Evolutionary conservation across 345 rosid species (phyloP), one percentile per base, ranked within the genome.

Genomic region (Acer saccharum): DNA sequence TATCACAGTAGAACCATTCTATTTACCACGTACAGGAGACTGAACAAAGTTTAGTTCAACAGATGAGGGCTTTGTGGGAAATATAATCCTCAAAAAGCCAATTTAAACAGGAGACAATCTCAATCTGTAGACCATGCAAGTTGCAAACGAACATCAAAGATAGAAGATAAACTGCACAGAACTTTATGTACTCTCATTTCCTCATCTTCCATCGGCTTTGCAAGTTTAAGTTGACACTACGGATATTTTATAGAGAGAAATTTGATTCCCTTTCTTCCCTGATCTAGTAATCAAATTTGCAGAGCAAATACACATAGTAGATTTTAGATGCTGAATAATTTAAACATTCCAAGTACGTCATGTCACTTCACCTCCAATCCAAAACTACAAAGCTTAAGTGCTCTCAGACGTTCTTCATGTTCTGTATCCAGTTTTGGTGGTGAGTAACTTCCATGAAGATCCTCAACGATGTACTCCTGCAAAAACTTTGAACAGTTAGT

Each of bases 401-500:
- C 84, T 80, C 88, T 91, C 78, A 94, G 76, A 60, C 91, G 88
- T 73, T 76, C 93, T 88, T 92, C 93, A 1, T 94, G 97, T 75
- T 88, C 95, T 18, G 93, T 64, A 83, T 92, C 97, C 79, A 96
- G 83, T 82, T 94, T 96, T 13, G 95, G 92, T 29, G 95, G 97
- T 41, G 83, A 71, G 74, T 96, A 96, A 78, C 86, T 88, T 69
- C 98, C 97, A 9, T 90, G 92, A 52, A 96, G 98, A 85, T 96
- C 98, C 77, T 94, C 97, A 73, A 94, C 97, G 32, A 96, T 73
- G 80, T 94, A 96, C 79, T 92, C 99, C 92, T 92, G 83, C 74
- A 43, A 66, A 75, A 81, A 18, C 10, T 72, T 41, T 7, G 4
- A 43, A 35, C 32, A 32, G 6, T 27, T 20, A 67, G 69, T 12